Evolutionary conservation across 2,329 filamentous ascomycete genomes (phyloP).

Genomic region (Chrysosphaeria jannelii): DNA sequence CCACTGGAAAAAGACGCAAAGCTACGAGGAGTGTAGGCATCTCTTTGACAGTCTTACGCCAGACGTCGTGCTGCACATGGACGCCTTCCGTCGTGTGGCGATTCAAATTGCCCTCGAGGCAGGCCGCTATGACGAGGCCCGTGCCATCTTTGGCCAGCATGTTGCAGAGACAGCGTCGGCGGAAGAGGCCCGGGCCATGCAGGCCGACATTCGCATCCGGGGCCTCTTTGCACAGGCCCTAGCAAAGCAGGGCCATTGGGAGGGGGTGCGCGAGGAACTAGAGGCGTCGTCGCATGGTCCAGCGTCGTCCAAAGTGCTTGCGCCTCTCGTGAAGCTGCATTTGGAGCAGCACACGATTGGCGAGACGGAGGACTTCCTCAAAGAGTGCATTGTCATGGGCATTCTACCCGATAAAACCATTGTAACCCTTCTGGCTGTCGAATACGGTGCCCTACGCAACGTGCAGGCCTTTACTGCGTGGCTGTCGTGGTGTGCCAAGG

Average conservation of each 20-base stretch:
- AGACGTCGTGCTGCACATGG: constrained; percentile 5
- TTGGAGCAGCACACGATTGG: constrained; percentile 10
- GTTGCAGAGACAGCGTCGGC: constrained; percentile 6
- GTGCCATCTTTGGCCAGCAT: constrained; percentile 7
- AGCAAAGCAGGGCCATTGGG: constrained; percentile 13
- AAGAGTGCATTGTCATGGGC: constrained; percentile 9
- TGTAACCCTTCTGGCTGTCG: constrained; percentile 14
- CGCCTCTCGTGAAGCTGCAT: constrained; percentile 11
- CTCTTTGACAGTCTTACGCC: constrained; percentile 7
- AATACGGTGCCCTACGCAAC: constrained; percentile 12
- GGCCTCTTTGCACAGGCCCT: constrained; percentile 10
- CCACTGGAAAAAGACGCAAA: constrained; percentile 8
- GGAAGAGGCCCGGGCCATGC: not conserved
- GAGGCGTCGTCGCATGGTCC: constrained; percentile 4
- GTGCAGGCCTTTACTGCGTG: constrained; percentile 11
- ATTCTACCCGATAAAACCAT: constrained; percentile 10
- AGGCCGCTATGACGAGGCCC: constrained; percentile 8
- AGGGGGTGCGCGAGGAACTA: constrained; percentile 10
- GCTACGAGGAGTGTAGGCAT: constrained; percentile 6
- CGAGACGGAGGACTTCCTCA: constrained; percentile 17
- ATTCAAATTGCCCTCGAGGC: constrained; percentile 12
- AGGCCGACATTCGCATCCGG: constrained; percentile 9
- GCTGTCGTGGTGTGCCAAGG: constrained; percentile 11
- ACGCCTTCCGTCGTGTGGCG: constrained; percentile 11
- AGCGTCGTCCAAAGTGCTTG: not conserved